Evolutionary conservation across 495 filamentous ascomycete species (phyloP), one percentile per base, ranked within the genome.

Genomic region (Pseudomonodictys pantanalensis): DNA sequence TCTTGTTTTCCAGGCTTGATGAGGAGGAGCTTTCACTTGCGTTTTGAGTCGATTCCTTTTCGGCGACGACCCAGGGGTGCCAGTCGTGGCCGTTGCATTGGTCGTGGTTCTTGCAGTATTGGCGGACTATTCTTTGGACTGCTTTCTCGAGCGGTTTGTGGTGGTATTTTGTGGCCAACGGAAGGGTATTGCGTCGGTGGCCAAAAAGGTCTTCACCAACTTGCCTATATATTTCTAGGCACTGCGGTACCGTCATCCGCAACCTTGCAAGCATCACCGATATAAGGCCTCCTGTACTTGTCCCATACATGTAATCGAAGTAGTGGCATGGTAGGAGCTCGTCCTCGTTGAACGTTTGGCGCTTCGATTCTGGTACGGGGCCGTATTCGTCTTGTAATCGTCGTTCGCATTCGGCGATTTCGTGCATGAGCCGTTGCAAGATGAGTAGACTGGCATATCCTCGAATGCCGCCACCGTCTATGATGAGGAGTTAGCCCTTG

Each of bases 191-290:
- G 11, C 73, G 66, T 28, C 63, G 62, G 10, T 58, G 69, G 8
- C 73, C 78, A 60, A 81, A 80, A 0, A 81, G 71, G 44, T 75
- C 61, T 5, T 74, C 68, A 10, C 76, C 76, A 35, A 82, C 74
- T 20, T 68, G 54, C 20, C 69, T 56, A 52, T 83, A 83, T 12
- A 78, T 74, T 12, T 71, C 65, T 33, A 82, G 71, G 49, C 75
- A 80, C 57, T 82, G 75, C 11, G 77, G 70, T 9, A 82, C 73
- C 2, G 72, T 76, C 78, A 83, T 81, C 26, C 75, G 70, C 10
- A 82, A 65, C 12, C 81, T 69, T 1, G 79, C 79, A 6, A 83
- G 72, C 71, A 83, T 76, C 23, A 81, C 81, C 1, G 77, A 74
- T 52, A 83, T 81, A 1, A 83, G 67, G 10, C 79, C 75, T n/a